Evolutionary conservation across 108 stramenopile species (phyloP).

Genomic region (Cyclotella sp.): DNA sequence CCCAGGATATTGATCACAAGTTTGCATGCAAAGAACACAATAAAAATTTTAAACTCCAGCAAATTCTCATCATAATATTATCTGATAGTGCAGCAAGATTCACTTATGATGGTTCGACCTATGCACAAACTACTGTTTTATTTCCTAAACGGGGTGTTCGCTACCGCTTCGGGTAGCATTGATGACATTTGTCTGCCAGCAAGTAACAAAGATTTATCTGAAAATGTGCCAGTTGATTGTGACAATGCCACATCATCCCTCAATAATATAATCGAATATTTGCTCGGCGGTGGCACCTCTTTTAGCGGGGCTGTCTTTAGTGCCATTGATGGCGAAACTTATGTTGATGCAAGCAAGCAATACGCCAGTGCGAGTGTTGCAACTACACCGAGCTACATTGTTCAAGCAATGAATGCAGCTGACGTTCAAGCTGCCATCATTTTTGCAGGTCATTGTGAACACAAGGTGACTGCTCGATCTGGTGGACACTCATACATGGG

Average conservation of each 20-base stretch:
- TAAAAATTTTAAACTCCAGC: no score
- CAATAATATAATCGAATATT: neutral
- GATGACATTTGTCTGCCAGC: no score
- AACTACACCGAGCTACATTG: slow-evolving; percentile 14
- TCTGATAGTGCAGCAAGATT: no score
- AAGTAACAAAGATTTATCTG: neutral
- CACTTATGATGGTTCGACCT: no score
- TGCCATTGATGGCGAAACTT: neutral
- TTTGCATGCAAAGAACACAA: no score
- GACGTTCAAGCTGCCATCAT: slow-evolving; percentile 14
- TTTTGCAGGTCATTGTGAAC: neutral
- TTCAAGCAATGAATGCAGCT: slow-evolving; percentile 3
- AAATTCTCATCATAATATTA: no score
- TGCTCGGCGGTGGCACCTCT: neutral
- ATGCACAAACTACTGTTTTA: no score
- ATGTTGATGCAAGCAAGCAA: neutral
- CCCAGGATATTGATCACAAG: no score
- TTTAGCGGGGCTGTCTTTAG: no score
- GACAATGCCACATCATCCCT: neutral
- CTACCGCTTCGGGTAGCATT: no score
- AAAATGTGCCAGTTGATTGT: slow-evolving; percentile 2
- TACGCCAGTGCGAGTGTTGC: no score
- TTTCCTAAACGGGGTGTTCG: no score
- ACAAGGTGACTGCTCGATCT: slow-evolving; percentile 5
- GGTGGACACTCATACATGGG: slow-evolving; percentile 11